Evolutionary conservation across 140 eudicot species (phyloP).

Genomic region (Stevia rebaudiana): DNA sequence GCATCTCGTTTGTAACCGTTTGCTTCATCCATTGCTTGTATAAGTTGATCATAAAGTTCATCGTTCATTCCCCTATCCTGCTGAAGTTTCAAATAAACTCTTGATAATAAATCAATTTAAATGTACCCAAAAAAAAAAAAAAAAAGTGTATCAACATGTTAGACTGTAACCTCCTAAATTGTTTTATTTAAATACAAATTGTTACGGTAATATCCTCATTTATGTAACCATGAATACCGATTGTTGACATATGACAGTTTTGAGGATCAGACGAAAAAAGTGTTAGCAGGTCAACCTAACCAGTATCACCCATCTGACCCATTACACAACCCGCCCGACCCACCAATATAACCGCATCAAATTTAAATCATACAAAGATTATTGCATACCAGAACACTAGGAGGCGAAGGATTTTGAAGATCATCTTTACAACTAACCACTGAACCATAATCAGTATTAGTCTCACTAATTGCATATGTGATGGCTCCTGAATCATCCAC

Average conservation of each 20-base stretch:
- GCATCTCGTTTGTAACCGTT: conserved; percentile 61
- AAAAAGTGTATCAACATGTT: not conserved
- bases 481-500: conserved; percentile 29
- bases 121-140: not conserved
- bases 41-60: conserved; percentile 62
- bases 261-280: not conserved
- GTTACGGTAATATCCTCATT: not conserved
- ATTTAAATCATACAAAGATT: not conserved
- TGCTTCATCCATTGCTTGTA: conserved; percentile 62
- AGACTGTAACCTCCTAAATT: not conserved
- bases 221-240: not conserved
- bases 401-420: conserved; percentile 31
- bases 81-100: conserved; percentile 17
- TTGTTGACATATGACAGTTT: not conserved
- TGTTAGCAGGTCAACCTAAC: not conserved
- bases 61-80: conserved; percentile 55
- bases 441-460: conserved; percentile 20
- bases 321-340: not conserved
- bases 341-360: not conserved
- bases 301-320: not conserved
- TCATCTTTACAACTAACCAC: conserved; percentile 21
- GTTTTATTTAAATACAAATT: not conserved
- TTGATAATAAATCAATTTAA: not conserved
- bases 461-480: conserved; percentile 20
- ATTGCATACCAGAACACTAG: conserved; percentile 48